These are phyloP conservation scores for Fusarium sp. DNA, from an alignment of 2,329 filamentous ascomycete species.

Conservation along the genomic window DNA sequence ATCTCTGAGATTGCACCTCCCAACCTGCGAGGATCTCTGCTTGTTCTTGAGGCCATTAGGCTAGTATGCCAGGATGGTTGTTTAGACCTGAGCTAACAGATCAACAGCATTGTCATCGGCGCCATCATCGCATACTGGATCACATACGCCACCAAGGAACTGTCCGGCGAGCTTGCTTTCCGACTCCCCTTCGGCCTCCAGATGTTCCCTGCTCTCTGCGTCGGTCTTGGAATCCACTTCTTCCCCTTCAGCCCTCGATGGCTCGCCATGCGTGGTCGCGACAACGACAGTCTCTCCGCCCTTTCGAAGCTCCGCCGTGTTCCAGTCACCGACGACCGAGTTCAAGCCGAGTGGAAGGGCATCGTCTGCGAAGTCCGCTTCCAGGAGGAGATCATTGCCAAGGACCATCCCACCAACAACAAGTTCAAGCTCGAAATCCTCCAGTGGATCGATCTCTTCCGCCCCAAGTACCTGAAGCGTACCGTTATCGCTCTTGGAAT, in stretches of 20 bases:
- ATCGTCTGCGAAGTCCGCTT: conserved; percentile 63
- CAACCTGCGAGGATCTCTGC: not conserved
- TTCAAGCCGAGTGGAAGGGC: conserved; percentile 61
- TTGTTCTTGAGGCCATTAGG: not conserved
- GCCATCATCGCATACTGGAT: conserved; percentile 65
- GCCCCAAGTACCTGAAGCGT: conserved; percentile 55
- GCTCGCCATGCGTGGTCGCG: conserved; percentile 54
- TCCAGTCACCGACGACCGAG: conserved; percentile 54
- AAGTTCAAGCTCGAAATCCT: conserved; percentile 57
- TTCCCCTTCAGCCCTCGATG: conserved; percentile 60
- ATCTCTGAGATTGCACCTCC: not conserved
- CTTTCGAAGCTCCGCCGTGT: conserved; percentile 56
- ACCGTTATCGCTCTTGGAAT: conserved; percentile 39
- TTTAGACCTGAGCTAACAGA: rapidly evolving
- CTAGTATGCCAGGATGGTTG: not conserved
- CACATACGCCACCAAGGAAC: conserved; percentile 62
- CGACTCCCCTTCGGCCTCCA: conserved; percentile 61
- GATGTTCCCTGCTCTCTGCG: conserved; percentile 30
- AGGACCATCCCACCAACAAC: conserved; percentile 29
- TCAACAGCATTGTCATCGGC: conserved; percentile 48
- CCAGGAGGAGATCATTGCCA: conserved; percentile 47
- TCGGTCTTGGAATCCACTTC: conserved; percentile 56
- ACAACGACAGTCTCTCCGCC: conserved; percentile 53
- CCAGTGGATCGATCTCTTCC: conserved; percentile 61
- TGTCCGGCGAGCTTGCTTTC: conserved; percentile 56